phyloP scores from a whole-genome alignment of 2,329 filamentous ascomycete species.

The Monilinia fructicola region DNA sequence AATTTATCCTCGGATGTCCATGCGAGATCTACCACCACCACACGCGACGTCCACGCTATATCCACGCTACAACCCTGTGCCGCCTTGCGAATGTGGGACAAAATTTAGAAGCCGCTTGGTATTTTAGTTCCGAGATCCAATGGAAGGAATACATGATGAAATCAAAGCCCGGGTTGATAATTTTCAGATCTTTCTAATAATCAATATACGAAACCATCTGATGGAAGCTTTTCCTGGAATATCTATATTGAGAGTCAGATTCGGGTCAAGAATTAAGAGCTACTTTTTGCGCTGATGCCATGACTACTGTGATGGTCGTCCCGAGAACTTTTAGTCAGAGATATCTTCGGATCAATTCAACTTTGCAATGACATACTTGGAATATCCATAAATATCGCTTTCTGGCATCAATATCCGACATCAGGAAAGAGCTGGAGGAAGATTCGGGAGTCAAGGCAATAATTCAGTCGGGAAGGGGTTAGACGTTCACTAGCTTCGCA shows the following conservation, averaged over 20 bases:
- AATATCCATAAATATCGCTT: no score
- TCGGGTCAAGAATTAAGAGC: neutral
- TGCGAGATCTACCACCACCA: neutral
- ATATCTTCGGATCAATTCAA: neutral
- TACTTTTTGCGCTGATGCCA: neutral
- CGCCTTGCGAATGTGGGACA: neutral
- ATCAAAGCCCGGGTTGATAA: neutral
- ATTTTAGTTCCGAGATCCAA: neutral
- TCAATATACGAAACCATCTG: neutral
- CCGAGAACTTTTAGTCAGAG: neutral
- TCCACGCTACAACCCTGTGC: neutral
- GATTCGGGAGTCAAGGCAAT: neutral
- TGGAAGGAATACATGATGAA: conserved; percentile 7
- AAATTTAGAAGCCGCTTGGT: neutral
- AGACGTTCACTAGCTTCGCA: neutral
- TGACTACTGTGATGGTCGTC: neutral
- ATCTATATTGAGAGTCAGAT: neutral
- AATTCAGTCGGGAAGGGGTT: neutral
- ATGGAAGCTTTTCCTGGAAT: neutral
- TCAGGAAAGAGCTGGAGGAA: neutral
- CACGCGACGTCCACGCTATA: neutral
- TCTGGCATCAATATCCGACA: no score
- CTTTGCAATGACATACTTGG: no score
- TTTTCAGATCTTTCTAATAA: neutral
- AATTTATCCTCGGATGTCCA: neutral